A percentile compares a stretch with the other conserved stretches of the same genome.
phyloP scores from a whole-genome alignment of 192 early-diverging fungal genomes.

The Mortierella alpina region DNA sequence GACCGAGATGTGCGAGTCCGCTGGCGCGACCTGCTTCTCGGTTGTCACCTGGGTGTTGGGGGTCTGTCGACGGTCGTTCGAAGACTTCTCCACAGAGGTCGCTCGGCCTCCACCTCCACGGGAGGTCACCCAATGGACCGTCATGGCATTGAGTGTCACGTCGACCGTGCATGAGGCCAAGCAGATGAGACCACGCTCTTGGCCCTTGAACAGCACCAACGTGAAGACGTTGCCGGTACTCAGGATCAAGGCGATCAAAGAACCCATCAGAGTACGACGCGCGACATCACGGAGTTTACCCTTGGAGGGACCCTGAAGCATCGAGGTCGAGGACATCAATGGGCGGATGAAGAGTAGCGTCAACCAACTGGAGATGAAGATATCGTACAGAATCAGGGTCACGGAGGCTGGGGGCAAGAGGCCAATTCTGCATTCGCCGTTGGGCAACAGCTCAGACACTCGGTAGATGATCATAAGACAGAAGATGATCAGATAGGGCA shows the following conservation, averaged over 20 bases:
- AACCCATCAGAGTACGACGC: constrained; percentile 55
- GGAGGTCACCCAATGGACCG: constrained; percentile 60
- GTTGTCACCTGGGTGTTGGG: not conserved
- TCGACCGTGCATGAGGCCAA: constrained; percentile 60
- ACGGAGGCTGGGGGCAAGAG: constrained; percentile 41
- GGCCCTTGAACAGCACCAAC: constrained; percentile 50
- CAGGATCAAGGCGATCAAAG: constrained; percentile 52
- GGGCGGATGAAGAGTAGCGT: constrained; percentile 49
- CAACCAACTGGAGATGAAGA: constrained; percentile 46
- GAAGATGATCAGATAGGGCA: constrained; percentile 38
- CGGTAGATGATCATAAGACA: constrained; percentile 39
- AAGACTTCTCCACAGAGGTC: constrained; percentile 8
- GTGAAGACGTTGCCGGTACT: constrained; percentile 57
- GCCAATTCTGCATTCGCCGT: constrained; percentile 39
- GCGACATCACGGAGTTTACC: constrained; percentile 51
- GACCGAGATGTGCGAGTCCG: constrained; percentile 34
- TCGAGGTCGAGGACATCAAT: constrained; percentile 40
- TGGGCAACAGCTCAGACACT: constrained; percentile 5
- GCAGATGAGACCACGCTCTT: constrained; percentile 60
- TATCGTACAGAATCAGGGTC: constrained; percentile 41
- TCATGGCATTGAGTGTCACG: constrained; percentile 58
- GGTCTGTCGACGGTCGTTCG: constrained; percentile 1
- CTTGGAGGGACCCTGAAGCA: constrained; percentile 46
- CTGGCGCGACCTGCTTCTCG: constrained; percentile 37
- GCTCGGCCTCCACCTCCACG: constrained; percentile 15